These are phyloP conservation scores for Neofusicoccum sp. DNA, from an alignment of 2,329 filamentous ascomycete genomes.

Conservation along the genomic window DNA sequence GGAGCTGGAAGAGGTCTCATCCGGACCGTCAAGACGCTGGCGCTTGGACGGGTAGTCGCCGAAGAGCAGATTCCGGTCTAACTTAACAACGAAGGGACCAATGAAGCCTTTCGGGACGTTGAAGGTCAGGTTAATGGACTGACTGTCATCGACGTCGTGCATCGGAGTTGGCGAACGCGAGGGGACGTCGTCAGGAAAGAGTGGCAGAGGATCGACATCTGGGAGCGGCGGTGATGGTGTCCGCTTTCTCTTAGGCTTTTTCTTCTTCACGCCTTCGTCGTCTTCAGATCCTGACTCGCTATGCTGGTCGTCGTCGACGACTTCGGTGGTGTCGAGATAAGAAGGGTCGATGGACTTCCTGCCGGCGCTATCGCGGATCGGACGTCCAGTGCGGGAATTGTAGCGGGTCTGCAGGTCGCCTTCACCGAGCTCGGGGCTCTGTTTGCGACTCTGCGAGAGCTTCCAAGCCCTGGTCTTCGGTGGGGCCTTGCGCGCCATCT, in stretches of 20 bases:
- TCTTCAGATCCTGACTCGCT: conserved; percentile 36
- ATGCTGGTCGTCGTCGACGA: conserved; percentile 40
- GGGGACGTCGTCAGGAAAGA: conserved; percentile 29
- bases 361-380: conserved; percentile 46
- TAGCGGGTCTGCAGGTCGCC: conserved; percentile 25
- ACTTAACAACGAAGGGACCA: conserved; percentile 48
- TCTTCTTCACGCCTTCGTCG: conserved; percentile 31
- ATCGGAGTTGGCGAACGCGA: conserved; percentile 29
- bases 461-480: neutral
- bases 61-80: conserved; percentile 35
- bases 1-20: neutral
- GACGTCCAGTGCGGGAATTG: conserved; percentile 46
- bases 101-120: conserved; percentile 49
- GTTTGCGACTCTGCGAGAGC: neutral
- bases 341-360: conserved; percentile 36
- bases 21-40: neutral
- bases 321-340: conserved; percentile 44
- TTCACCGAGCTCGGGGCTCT: conserved; percentile 31
- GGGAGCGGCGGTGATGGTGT: conserved; percentile 39
- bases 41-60: conserved; percentile 3
- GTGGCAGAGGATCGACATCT: conserved; percentile 36
- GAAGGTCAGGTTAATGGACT: conserved; percentile 46
- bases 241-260: conserved; percentile 32
- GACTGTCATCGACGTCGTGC: conserved; percentile 22
- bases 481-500: neutral